These are phyloP conservation scores for Vigna mungo DNA, from an alignment of 306 rosid genomes.

Conservation along the genomic window DNA sequence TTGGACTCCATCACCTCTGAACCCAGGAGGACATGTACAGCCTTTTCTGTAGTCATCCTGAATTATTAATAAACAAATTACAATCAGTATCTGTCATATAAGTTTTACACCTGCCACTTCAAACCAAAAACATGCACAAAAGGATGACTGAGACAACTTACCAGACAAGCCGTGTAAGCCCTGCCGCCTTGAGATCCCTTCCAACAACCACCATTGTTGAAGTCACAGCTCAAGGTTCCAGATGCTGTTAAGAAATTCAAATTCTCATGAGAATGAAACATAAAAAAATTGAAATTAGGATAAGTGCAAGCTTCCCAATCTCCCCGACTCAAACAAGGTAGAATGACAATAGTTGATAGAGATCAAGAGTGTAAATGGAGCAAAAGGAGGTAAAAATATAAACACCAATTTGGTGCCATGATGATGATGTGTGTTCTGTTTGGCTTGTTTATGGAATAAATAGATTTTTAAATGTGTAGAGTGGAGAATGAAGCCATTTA, in stretches of 20 bases:
- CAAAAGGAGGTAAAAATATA: constrained; percentile 5
- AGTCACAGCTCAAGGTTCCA: constrained; percentile 77
- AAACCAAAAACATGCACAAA: constrained; percentile 7
- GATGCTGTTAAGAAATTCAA: constrained; percentile 65
- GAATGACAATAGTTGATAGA: not conserved
- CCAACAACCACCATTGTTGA: constrained; percentile 99
- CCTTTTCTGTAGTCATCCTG: constrained; percentile 79
- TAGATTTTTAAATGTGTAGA: constrained; percentile 12
- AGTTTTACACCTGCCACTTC: not conserved
- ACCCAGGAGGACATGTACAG: constrained; percentile 90
- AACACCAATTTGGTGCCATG: constrained; percentile 29
- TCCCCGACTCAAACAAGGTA: not conserved
- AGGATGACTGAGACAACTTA: constrained; percentile 51
- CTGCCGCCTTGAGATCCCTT: constrained; percentile 56
- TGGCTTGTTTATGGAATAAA: not conserved
- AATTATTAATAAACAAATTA: constrained; percentile 27
- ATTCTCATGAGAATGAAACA: constrained; percentile 19
- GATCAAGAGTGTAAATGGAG: not conserved
- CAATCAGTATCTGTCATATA: constrained; percentile 11
- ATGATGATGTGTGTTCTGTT: constrained; percentile 17
- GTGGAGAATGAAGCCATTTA: constrained; percentile 13
- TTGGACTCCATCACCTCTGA: constrained; percentile 80
- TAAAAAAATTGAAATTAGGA: constrained; percentile 4
- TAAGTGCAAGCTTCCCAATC: not conserved
- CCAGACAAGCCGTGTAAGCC: constrained; percentile 84